phyloP scores from a whole-genome alignment of 2,329 filamentous ascomycete species.

The Incumbomyces delicatus region DNA sequence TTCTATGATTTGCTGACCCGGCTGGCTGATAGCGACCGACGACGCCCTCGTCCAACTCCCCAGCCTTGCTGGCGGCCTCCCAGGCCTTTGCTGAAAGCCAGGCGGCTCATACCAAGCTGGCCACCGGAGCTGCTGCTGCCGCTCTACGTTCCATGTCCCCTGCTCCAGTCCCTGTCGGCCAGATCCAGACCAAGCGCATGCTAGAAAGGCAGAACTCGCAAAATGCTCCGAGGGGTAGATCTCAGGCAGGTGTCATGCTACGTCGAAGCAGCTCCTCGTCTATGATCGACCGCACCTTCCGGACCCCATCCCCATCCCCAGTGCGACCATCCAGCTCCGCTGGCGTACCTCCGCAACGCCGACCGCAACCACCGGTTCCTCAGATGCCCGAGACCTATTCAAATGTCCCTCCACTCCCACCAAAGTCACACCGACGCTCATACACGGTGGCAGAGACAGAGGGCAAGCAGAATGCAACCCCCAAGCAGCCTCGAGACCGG shows the following conservation, averaged over 20 bases:
- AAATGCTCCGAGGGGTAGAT: conserved; percentile 14
- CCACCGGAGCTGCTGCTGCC: conserved; percentile 77
- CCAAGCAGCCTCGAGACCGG: conserved; percentile 25
- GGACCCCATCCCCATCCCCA: conserved; percentile 59
- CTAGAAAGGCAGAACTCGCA: conserved; percentile 59
- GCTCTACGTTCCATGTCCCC: conserved; percentile 70
- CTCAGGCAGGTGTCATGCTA: conserved; percentile 42
- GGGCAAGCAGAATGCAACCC: background rate
- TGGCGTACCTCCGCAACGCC: conserved; percentile 33
- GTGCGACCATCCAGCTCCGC: conserved; percentile 30
- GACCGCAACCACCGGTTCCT: conserved; percentile 63
- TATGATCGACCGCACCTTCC: conserved; percentile 83
- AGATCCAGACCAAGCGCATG: conserved; percentile 81
- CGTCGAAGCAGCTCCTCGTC: conserved; percentile 63
- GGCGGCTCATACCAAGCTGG: conserved; percentile 57
- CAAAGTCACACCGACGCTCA: conserved; percentile 30
- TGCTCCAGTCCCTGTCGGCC: conserved; percentile 67
- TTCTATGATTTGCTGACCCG: conserved; percentile 11
- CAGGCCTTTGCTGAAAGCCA: conserved; percentile 67
- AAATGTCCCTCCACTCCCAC: conserved; percentile 17
- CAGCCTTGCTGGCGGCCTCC: conserved; percentile 68
- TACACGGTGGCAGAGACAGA: conserved; percentile 41
- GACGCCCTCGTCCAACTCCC: conserved; percentile 55
- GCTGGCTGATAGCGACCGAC: conserved; percentile 43
- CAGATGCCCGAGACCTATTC: conserved; percentile 50